These are phyloP conservation scores for Carallia brachiata DNA, from an alignment of 345 rosid species.

Conservation along the genomic window DNA sequence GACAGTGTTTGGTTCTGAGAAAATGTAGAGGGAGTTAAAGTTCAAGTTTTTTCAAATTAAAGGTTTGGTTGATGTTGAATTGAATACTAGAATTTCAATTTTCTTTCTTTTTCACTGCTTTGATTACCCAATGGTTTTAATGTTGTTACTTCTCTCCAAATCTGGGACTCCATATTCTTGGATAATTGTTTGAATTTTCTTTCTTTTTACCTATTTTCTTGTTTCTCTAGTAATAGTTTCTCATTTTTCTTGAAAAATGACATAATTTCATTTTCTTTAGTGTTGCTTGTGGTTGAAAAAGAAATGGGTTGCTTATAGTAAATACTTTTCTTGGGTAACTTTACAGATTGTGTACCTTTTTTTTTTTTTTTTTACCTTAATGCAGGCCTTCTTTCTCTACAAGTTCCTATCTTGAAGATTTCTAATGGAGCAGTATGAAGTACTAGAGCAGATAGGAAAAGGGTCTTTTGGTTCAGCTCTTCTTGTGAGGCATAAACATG, in stretches of 20 bases:
- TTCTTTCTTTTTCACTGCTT: neutral
- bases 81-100: neutral
- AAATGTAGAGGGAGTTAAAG: neutral
- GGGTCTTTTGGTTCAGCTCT: constrained; percentile 98
- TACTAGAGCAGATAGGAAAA: constrained; percentile 96
- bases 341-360: constrained; percentile 18
- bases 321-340: constrained; percentile 21
- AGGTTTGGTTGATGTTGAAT: constrained; percentile 6
- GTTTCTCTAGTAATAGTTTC: neutral
- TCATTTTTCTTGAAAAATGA: constrained; percentile 1
- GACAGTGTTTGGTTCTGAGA: constrained; percentile 17
- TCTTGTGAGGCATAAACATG: constrained; percentile 96
- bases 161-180: neutral
- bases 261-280: constrained; percentile 7
- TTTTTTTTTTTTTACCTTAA: constrained; percentile 10
- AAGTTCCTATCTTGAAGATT: constrained; percentile 6
- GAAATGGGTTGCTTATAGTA: constrained; percentile 12
- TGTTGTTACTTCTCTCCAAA: neutral
- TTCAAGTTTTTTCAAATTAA: neutral
- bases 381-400: neutral
- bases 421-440: constrained; percentile 88
- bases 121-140: neutral
- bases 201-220: constrained; percentile 25
- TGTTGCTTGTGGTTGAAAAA: constrained; percentile 6
- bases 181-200: neutral